Base-by-base conservation (phyloP, 2,329 filamentous ascomycete species). In the Periconia sp. region DNA sequence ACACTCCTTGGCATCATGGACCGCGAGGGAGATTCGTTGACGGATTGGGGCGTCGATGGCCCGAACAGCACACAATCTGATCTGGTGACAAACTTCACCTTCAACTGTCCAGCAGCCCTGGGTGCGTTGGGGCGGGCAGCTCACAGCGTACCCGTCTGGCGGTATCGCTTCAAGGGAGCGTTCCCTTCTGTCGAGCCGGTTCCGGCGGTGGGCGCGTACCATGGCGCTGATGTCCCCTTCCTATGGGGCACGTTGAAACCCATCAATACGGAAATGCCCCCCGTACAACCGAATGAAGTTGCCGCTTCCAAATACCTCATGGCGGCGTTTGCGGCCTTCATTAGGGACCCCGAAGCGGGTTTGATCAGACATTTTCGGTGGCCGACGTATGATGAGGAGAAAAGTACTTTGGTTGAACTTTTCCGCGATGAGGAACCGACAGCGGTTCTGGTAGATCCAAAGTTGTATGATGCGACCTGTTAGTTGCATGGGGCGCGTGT, bases 321-420 rank as follows among this genome's bases (percentile, higher is more conserved):
- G 64, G 68, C 9, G 70, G 69, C 48, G 45, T 57, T 69, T 45
- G 44, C 67, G 14, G 64, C 60, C 1, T 74, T 73, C 45, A 60
- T 60, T 1, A 57, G 54, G 13, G 66, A 73, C 50, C 69, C 70
- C 6, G 42, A 45, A 18, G n/a, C 23, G 23, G 23, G 23, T 27
- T 27, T 27, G 23, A 27, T 27, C 8, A 27, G 23, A 8, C 23
- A 27, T 27, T 27, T 27, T 27, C 23, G 8, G 23, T 27, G 23
- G 23, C 23, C 23, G 23, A 27, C 23, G 23, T 27, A 27, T 27
- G 23, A 27, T 27, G 23, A 27, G 23, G 23, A 27, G 5, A 27
- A 27, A 8, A 27, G 23, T 3, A 27, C 23, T 27, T 27, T 27
- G 23, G 8, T 27, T 27, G 23, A 27, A 8, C 23, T 27, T 27